Evolutionary conservation across 306 rosid genomes (phyloP).

Genomic region (Comarum palustre): DNA sequence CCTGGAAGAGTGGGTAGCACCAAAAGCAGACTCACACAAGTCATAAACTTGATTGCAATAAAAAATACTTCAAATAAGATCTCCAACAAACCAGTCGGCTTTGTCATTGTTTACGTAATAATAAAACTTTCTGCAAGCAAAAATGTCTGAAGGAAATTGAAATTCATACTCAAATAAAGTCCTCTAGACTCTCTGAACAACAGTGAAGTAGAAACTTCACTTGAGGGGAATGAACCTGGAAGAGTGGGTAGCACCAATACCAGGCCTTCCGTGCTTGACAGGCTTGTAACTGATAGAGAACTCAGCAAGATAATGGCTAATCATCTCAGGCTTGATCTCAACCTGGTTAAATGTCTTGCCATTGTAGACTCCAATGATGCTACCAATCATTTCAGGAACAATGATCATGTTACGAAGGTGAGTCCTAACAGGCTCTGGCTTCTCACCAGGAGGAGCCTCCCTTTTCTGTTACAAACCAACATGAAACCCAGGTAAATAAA

Average conservation of each 20-base stretch:
- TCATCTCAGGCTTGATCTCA: constrained; percentile 84
- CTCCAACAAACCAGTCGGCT: constrained; percentile 10
- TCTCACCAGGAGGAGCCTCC: constrained; percentile 88
- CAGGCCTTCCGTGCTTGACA: constrained; percentile 95
- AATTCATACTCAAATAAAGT: constrained; percentile 13
- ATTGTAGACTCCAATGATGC: constrained; percentile 76
- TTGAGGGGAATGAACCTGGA: constrained; percentile 95
- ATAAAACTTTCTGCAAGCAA: background rate
- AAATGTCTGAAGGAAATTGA: background rate
- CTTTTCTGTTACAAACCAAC: constrained; percentile 45
- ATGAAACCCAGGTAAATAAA: background rate
- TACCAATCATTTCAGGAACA: constrained; percentile 82
- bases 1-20: constrained; percentile 97
- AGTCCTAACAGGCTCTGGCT: constrained; percentile 83
- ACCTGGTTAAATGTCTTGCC: constrained; percentile 87
- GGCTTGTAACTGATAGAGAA: constrained; percentile 90
- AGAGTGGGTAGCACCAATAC: constrained; percentile 97
- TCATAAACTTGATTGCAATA: background rate
- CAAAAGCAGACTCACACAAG: no score
- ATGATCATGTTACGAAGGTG: constrained; percentile 86
- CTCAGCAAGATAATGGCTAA: constrained; percentile 84
- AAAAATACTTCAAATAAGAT: background rate
- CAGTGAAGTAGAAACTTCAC: constrained; percentile 32
- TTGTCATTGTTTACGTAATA: constrained; percentile 11
- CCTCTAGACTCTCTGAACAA: background rate